Conservation (phyloP, 1,284 basidiomycete genomes). For the Cerrena zonata region DNA sequence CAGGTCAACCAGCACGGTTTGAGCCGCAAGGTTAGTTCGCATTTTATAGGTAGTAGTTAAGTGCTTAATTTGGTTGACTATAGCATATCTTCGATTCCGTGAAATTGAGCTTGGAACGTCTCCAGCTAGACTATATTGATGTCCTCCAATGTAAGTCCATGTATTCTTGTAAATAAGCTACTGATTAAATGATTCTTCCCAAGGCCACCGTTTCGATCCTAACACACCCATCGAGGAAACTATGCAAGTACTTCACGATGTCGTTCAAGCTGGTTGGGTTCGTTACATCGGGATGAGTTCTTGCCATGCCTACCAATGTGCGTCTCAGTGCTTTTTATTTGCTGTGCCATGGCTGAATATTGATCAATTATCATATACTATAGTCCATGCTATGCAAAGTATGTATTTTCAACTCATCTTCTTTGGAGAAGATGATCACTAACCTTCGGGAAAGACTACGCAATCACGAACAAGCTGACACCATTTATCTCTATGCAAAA, state of each 20-base stretch:
- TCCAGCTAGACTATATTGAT: slow-evolving; percentile 33
- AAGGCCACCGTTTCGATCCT: slow-evolving; percentile 31
- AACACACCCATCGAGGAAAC: slow-evolving; percentile 34
- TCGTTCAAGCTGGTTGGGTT: slow-evolving; percentile 35
- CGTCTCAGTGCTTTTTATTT: slow-evolving; percentile 3
- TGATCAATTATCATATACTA: background rate
- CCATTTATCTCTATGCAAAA: slow-evolving; percentile 40
- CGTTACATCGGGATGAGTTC: slow-evolving; percentile 38
- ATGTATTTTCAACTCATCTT: background rate
- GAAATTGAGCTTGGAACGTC: slow-evolving; percentile 27
- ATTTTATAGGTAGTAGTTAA: background rate
- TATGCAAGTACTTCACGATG: slow-evolving; percentile 39
- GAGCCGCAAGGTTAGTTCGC: slow-evolving; percentile 23
- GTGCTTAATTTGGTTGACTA: slow-evolving; percentile 3
- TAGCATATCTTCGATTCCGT: slow-evolving; percentile 34
- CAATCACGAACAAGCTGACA: slow-evolving; percentile 25
- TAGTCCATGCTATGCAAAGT: slow-evolving; percentile 27
- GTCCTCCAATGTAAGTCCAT: slow-evolving; percentile 26
- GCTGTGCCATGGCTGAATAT: too few relatives aligned
- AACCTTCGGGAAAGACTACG: slow-evolving; percentile 19
- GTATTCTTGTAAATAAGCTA: background rate
- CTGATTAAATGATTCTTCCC: background rate
- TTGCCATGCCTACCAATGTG: slow-evolving; percentile 29
- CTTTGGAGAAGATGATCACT: slow-evolving; percentile 1
- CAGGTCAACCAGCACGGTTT: slow-evolving; percentile 32